Base-by-base conservation (phyloP, 208 protist species). In the Trypanosomatidae sp. region DNA sequence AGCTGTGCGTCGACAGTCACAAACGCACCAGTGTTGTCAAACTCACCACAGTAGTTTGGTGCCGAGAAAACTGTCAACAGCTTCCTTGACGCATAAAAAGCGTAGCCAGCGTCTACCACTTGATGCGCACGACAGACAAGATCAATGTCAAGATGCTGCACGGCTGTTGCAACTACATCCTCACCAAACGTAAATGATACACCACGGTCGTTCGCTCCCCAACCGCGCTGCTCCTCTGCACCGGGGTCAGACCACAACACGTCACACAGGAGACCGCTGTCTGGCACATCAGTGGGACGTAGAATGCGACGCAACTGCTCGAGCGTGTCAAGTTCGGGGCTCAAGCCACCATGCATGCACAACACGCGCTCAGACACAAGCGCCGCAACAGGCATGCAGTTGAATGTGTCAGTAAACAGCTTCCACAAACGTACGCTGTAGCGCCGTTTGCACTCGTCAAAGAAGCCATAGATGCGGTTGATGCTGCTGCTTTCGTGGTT, bases 241-340 rank as follows among this genome's bases (percentile, higher is more conserved):
- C 97, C 93, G n/a, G 98, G 98, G 68, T 99, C 98, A 2, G 94
- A 91, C 98, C 98, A 99, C 6, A 99, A 71, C 28, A 99, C 59
- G 51, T 99, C 98, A 75, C 97, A 99, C 3, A 99, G 70, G 26
- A 99, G 66, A 2, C 70, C 70, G 46, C 47, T 67, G 40, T 70
- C 64, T 18, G 70, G 61, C 18, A 71, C 63, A 11, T 71, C 69
- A 1, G 55, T 57, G 1, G 61, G 63, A 0, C 85, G 77, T 20
- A 65, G 54, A 21, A 93, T 66, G 11, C 55, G 55, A 11, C 71
- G 66, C 4, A 85, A 54, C 22, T 61, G 59, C 6, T 74, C 59
- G 1, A 86, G 46, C 32, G 30, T 59, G 28, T 56, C 62, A 45
- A 81, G 68, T 37, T 83, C 58, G 1, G 78, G 80, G 44, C 75